Evolutionary conservation across 306 rosid genomes (phyloP).

Genomic region (Abrus pulchellus): DNA sequence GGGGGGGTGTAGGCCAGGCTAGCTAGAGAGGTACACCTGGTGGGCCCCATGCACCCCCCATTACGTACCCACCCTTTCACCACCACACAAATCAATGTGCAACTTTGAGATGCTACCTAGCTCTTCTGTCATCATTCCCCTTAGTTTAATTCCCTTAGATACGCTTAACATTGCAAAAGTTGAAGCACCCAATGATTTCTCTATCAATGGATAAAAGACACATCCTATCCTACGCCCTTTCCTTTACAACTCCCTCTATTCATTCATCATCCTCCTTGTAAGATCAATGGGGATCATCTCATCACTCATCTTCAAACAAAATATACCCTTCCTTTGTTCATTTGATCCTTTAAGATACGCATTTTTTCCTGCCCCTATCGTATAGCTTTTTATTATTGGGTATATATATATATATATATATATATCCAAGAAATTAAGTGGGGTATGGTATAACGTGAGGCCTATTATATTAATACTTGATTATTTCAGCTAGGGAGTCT

Average conservation of each 20-base stretch:
- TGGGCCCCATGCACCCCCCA: constrained; percentile 46
- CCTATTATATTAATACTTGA: background rate
- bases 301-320: constrained; percentile 15
- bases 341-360: constrained; percentile 31
- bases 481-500: background rate
- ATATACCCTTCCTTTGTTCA: constrained; percentile 19
- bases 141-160: constrained; percentile 45
- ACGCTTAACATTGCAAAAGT: constrained; percentile 60
- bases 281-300: constrained; percentile 8
- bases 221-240: constrained; percentile 39
- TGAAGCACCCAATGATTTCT: constrained; percentile 64
- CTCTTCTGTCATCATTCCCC: constrained; percentile 1
- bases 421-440: background rate
- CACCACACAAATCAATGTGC: constrained; percentile 41
- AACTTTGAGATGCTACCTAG: constrained; percentile 38
- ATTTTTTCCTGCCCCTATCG: background rate
- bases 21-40: constrained; percentile 49
- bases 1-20: constrained; percentile 36
- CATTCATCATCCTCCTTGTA: constrained; percentile 11
- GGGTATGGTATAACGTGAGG: background rate
- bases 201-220: constrained; percentile 66
- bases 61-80: constrained; percentile 29
- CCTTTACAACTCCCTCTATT: constrained; percentile 23
- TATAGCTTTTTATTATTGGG: background rate
- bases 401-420: background rate